Base-by-base conservation (phyloP, 495 filamentous ascomycete species). In the Aspergillus cristatus region DNA sequence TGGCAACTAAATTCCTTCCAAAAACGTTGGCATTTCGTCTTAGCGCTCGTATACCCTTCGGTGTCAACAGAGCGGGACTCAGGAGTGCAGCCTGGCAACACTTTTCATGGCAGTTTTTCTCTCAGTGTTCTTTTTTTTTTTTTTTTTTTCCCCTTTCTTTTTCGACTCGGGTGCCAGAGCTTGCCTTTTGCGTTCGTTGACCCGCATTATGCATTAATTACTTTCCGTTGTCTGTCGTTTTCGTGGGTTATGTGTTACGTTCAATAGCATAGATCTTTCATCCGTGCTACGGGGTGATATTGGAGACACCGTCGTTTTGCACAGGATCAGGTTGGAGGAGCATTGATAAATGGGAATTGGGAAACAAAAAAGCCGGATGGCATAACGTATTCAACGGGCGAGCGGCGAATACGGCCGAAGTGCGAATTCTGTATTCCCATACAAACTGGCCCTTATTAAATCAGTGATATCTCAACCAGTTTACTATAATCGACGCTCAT, bases 31-130 rank as follows among this genome's bases (percentile, higher is more conserved):
- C 51, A 54, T 61, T 62, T 59, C 48, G 42, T 60, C 50, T 68
- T 66, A 65, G 59, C 59, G 55, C 57, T 59, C 59, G 61, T 65
- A 68, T 67, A 68, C 62, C 62, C 62, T 60, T 52, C 52, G 61
- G 65, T 61, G 56, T 67, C 59, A 51, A 59, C 54, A 58, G 61
- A 58, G 53, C 48, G 54, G 54, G 54, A 57, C 53, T 45, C n/a
- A n/a, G 43, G 53, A 56, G 55, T 60, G 57, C 55, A 53, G 60
- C 60, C 59, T 63, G 60, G 61, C 54, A 57, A 48, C 41, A 32
- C 50, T 53, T 57, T n/a, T n/a, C n/a, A n/a, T 54, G 62, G 60
- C 55, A 60, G 50, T 48, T 47, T 46, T 33, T n/a, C 36, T 40
- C 41, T 35, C 47, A 37, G 40, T 40, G 44, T 29, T 32, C 28